phyloP scores from a whole-genome alignment of 1,284 basidiomycete species.

The Rhodotorula sp. region DNA sequence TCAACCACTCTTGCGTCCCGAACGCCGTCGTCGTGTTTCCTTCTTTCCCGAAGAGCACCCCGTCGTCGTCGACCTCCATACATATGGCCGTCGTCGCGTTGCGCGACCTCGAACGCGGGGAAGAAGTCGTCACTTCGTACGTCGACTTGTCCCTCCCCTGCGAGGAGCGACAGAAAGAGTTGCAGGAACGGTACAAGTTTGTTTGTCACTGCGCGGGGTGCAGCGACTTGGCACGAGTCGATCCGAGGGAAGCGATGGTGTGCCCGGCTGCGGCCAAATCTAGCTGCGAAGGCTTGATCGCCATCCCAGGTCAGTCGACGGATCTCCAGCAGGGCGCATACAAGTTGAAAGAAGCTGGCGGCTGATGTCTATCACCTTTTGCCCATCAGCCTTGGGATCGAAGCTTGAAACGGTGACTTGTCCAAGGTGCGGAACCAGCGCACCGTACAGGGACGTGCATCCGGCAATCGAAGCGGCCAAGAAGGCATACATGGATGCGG shows the following conservation, averaged over 20 bases:
- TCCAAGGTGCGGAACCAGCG: neutral
- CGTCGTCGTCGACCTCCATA: slow-evolving; percentile 54
- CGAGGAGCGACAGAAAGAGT: slow-evolving; percentile 58
- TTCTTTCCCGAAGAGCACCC: slow-evolving; percentile 38
- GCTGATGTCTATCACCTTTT: neutral
- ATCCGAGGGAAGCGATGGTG: slow-evolving; percentile 66
- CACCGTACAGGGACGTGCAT: slow-evolving; percentile 11
- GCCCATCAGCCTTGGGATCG: neutral
- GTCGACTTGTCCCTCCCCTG: slow-evolving; percentile 75
- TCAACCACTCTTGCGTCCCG: slow-evolving; percentile 88
- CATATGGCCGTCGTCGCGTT: slow-evolving; percentile 71
- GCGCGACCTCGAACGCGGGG: slow-evolving; percentile 60
- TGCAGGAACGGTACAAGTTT: slow-evolving; percentile 77
- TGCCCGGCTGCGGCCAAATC: slow-evolving; percentile 50
- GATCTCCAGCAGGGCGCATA: slow-evolving; percentile 8
- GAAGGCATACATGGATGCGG: slow-evolving; percentile 7
- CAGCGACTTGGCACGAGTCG: slow-evolving; percentile 49
- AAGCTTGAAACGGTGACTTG: slow-evolving; percentile 4
- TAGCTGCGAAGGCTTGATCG: slow-evolving; percentile 45
- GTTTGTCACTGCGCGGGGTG: slow-evolving; percentile 70
- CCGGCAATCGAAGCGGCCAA: slow-evolving; percentile 13
- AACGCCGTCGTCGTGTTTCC: slow-evolving; percentile 90
- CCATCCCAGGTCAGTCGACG: slow-evolving; percentile 51
- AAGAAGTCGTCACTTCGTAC: slow-evolving; percentile 81
- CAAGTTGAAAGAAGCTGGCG: neutral